Base-by-base conservation (phyloP, 2,329 filamentous ascomycete species). In the Botrytis elliptica region DNA sequence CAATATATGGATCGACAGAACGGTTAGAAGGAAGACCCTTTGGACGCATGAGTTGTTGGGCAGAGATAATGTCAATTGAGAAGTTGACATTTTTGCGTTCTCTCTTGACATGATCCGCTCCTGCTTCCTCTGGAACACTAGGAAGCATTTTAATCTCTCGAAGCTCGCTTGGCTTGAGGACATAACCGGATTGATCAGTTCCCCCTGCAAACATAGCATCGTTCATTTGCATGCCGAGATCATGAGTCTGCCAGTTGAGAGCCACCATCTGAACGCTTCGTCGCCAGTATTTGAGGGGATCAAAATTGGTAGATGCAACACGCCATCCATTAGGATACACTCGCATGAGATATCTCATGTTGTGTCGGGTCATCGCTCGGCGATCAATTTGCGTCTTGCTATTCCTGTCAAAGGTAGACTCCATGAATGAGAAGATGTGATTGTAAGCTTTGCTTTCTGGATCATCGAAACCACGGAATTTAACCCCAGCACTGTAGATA, bases 241-340 rank as follows among this genome's bases (percentile, higher is more conserved):
- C 96, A 80, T 97, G 98, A 0, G 95, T 98, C 83, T 99, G 96
- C 95, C 96, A 98, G 83, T 99, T 99, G 76, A 98, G 86, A 0
- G 96, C 96, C 22, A 93, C 94, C 95, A 99, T 98, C 83, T 99
- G 96, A 29, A 98, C 96, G 46, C 96, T 96, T 62, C 94, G 91
- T 70, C 95, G 91, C 96, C 96, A 99, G 81, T 96, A 97, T 75
- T 92, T 91, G 76, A 97, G 88, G 1, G 96, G 96, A 79, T 98
- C 94, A 80, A 98, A 98, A 83, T 99, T 99, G 78, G 92, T 93
- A 0, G 96, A 98, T 49, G 89, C 90, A 73, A 98, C 86, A 42
- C 96, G 92, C 78, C 90, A 91, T 55, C 89, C 91, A 72, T 93
- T 92, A 10, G 96, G 96, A 81, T 99, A 99, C 16, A 98, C 94